These are phyloP conservation scores for Yueomyces sinensis DNA, from an alignment of 805 yeast genomes.

Conservation along the genomic window DNA sequence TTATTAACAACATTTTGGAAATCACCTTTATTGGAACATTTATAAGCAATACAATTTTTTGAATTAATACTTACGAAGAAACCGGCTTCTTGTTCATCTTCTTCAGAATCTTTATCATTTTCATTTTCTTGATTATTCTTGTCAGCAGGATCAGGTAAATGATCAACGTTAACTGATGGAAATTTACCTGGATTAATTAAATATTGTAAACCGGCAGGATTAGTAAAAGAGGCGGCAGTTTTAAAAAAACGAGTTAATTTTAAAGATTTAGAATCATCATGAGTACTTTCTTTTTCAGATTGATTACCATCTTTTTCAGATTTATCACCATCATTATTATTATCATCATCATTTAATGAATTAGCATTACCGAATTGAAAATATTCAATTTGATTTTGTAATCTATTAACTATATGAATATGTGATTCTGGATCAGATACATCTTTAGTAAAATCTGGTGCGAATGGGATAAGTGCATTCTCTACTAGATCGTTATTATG, in stretches of 20 bases:
- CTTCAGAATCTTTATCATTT: background rate
- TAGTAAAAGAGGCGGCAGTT: no score
- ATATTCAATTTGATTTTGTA: conserved; percentile 16
- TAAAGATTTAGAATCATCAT: background rate
- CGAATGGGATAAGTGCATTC: no score
- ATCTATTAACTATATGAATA: conserved; percentile 18
- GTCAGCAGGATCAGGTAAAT: background rate
- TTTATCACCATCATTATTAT: background rate
- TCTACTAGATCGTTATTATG: no score
- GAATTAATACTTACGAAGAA: background rate
- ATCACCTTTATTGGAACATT: background rate
- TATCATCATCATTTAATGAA: background rate
- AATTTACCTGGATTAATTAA: background rate
- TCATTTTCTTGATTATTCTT: background rate
- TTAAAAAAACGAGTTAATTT: background rate
- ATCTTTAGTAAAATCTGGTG: no score
- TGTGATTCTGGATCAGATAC: conserved; percentile 8
- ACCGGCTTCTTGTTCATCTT: background rate
- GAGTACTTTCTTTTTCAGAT: background rate
- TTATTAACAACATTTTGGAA: background rate
- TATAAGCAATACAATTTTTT: no score
- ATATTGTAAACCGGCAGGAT: no score
- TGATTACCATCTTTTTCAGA: no score
- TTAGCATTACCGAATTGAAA: conserved; percentile 4
- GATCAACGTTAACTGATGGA: background rate